These are phyloP conservation scores for Microglena sp. DNA, from an alignment of 139 green algal genomes.

Conservation along the genomic window DNA sequence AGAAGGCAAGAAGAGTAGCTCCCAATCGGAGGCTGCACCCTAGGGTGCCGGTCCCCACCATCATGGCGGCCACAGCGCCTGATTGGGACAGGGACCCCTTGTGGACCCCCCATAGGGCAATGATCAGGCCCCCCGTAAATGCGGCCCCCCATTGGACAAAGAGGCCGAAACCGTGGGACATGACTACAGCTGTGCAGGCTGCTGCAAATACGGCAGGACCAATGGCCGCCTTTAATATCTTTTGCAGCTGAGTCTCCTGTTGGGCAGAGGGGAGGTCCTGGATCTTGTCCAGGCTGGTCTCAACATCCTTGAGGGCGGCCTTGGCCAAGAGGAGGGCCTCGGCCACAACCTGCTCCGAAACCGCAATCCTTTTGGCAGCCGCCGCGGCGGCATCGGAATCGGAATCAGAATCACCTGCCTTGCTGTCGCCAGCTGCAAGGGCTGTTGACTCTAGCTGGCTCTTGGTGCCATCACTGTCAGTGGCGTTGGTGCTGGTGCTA, in stretches of 20 bases:
- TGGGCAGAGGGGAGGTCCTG: constrained; percentile 8
- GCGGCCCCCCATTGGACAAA: constrained; percentile 25
- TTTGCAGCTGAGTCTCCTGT: neutral
- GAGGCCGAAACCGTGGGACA: constrained; percentile 42
- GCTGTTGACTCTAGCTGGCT: too few relatives aligned
- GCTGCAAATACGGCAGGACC: neutral
- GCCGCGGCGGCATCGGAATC: neutral
- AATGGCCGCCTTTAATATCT: neutral
- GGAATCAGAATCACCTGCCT: too few relatives aligned
- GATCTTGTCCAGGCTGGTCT: constrained; percentile 28
- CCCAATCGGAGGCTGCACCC: constrained; percentile 48
- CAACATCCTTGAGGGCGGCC: constrained; percentile 17
- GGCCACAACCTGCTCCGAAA: constrained; percentile 3
- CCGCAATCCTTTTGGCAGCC: neutral
- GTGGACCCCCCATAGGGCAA: constrained; percentile 23
- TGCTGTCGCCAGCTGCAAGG: too few relatives aligned
- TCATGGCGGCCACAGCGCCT: constrained; percentile 43
- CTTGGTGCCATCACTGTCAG: too few relatives aligned
- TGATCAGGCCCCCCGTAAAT: neutral
- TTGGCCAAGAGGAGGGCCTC: constrained; percentile 23
- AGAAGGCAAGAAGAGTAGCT: constrained; percentile 71
- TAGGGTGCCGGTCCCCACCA: constrained; percentile 54
- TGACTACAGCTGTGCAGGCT: constrained; percentile 16
- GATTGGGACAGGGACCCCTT: constrained; percentile 12
- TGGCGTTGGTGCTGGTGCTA: too few relatives aligned